Evolutionary conservation across 2,329 filamentous ascomycete genomes (phyloP), one percentile per base, ranked within the genome.

Genomic region (Exophiala spinifera): DNA sequence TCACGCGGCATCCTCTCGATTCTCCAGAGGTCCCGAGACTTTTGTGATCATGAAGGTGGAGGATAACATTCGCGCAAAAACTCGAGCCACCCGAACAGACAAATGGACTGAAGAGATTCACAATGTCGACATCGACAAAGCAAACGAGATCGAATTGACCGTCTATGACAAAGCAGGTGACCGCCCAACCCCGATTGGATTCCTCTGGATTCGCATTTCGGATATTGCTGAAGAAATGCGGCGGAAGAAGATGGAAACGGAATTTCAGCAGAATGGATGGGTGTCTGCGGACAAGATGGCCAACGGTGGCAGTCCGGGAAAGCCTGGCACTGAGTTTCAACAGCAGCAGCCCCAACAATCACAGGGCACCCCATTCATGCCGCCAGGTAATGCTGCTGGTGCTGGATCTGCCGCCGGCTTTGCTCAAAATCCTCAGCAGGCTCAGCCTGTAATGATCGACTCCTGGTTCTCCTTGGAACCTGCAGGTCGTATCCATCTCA

Each of bases 141-240:
- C 94, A 49, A 99, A 99, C 72, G 94, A 99, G 73, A 90, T 99
- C 58, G 94, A 99, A 70, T 83, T 99, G 50, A 97, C 91, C 0
- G 91, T 99, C 10, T 99, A 99, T 72, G 94, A 99, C 71, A 96
- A 95, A 74, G 86, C 91, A 1, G 85, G 86, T 60, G 91, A 96
- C 65, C 88, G 95, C 64, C 86, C 91, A 13, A 85, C 95, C 48
- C 94, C 94, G 37, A 96, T 99, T 66, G 94, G 87, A 53, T 85
- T 99, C 80, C 81, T 97, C 13, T 99, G 94, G 94, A 86, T 99
- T 55, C 83, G 94, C 56, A 92, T 99, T 67, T 95, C 94, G 14
- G 94, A 99, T 70, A 95, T 99, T 62, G 90, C 91, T 1, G 94
- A 99, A 69, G 94, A 99, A 72, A 92, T 99, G 81, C 87, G 94